Conservation (phyloP, 2,329 filamentous ascomycete genomes). For the Trichoderma guizhouense region DNA sequence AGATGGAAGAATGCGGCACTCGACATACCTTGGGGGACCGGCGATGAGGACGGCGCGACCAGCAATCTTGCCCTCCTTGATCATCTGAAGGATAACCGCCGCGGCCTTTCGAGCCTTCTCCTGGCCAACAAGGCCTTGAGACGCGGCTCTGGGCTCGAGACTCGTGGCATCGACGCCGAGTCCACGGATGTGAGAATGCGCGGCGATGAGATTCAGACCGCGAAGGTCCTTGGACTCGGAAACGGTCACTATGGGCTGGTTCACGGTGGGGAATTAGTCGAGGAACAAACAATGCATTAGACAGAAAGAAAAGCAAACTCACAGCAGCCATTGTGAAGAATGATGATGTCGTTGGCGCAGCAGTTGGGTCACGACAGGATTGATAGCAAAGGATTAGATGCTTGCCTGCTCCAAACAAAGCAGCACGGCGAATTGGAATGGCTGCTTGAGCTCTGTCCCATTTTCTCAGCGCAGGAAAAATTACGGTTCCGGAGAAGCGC, state of each 20-base stretch:
- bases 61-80: slow-evolving; percentile 97
- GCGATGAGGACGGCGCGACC: slow-evolving; percentile 92
- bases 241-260: slow-evolving; percentile 67
- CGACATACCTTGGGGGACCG: slow-evolving; percentile 72
- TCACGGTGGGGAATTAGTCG: slow-evolving; percentile 1
- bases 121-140: slow-evolving; percentile 93
- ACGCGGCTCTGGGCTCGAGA: slow-evolving; percentile 77
- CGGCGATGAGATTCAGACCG: slow-evolving; percentile 94
- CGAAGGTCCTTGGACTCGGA: slow-evolving; percentile 94
- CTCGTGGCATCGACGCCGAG: slow-evolving; percentile 90
- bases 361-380: slow-evolving; percentile 5
- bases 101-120: slow-evolving; percentile 95
- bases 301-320: slow-evolving; percentile 31
- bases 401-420: slow-evolving; percentile 3
- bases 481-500: slow-evolving; percentile 10
- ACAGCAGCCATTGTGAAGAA: slow-evolving; percentile 51
- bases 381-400: not conserved
- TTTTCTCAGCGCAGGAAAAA: slow-evolving; percentile 8
- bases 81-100: slow-evolving; percentile 96
- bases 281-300: not conserved
- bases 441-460: not conserved
- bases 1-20: not conserved
- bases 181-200: slow-evolving; percentile 95
- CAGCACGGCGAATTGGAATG: not conserved
- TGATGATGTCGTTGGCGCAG: slow-evolving; percentile 11